Evolutionary conservation across 139 green algal species (phyloP), one percentile per base, ranked within the genome.

Genomic region (Volvox reticuliferus): DNA sequence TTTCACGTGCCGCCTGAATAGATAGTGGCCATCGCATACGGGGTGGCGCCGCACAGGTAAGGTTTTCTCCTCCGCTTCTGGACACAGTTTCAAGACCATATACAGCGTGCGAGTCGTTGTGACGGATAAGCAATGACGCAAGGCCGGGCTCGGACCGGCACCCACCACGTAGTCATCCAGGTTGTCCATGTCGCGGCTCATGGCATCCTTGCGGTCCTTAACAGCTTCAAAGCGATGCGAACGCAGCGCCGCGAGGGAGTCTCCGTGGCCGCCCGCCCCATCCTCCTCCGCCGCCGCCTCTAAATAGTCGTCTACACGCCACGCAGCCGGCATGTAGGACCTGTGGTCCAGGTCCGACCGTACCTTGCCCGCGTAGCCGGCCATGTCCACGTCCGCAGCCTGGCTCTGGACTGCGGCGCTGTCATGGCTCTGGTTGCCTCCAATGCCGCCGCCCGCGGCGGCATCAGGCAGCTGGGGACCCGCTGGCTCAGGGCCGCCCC

Each of bases 111-210:
- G 44, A 9, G 44, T 9, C 44, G 9, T 55, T 55, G 44, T 55
- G 44, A 55, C 9, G 44, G 9, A 55, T 55, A 55, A 62, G 32
- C 76, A 20, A 26, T 13, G 30, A 20, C 30, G 30, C 76, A 19
- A 37, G 35, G 28, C 73, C 28, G 17, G 28, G 26, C 2, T 18
- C 26, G 2, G 28, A 79, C 73, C 17, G 24, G 30, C 76, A 89
- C 88, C 1, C 68, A 98, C 97, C 71, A 97, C 93, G 37, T 98
- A 98, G 86, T 98, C 94, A 71, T 98, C 96, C 16, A 96, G 88
- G 89, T 96, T 94, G 12, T 97, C 94, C 26, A 86, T 93, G 69
- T 90, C 75, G 30, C 95, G 91, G 0, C 83, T 89, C 95, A 97
- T 97, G 67, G 83, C 89, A 81, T 96, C 96, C 75, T 87, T 83